phyloP scores from a whole-genome alignment of 1,284 basidiomycete species.

The Albatrellus sp. region DNA sequence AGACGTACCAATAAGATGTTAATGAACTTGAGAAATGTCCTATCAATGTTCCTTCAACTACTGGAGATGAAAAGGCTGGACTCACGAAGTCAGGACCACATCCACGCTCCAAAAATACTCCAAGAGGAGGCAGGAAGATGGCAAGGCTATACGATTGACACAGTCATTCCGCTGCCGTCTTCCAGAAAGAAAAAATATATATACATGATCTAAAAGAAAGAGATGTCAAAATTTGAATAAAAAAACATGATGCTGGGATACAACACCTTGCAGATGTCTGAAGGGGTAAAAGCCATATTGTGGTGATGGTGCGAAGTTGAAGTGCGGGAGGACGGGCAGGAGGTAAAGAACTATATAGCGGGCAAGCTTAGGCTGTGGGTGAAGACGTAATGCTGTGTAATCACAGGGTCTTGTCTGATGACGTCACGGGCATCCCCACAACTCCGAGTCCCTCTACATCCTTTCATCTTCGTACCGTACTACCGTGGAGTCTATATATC shows the following conservation, averaged over 20 bases:
- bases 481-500: no score
- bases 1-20: slow-evolving; percentile 46
- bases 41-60: background rate
- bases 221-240: slow-evolving; percentile 17
- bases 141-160: slow-evolving; percentile 33
- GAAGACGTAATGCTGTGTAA: no score
- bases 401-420: no score
- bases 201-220: slow-evolving; percentile 21
- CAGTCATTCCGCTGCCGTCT: background rate
- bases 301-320: slow-evolving; percentile 6
- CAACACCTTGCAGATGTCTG: slow-evolving; percentile 62
- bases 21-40: slow-evolving; percentile 33
- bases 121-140: slow-evolving; percentile 65
- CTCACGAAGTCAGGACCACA: slow-evolving; percentile 57
- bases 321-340: no score
- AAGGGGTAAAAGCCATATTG: slow-evolving; percentile 57
- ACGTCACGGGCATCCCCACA: no score
- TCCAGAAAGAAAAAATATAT: slow-evolving; percentile 6
- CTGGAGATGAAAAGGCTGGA: slow-evolving; percentile 4
- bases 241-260: background rate
- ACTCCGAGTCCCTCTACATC: no score
- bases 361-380: no score
- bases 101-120: slow-evolving; percentile 71
- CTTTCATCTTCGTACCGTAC: no score
- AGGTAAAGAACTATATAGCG: no score